Percentiles rank a stretch among this genome's conserved stretches.
Evolutionary conservation across 768 basidiomycete genomes (phyloP).

Genomic region (Wakefieldia striispora): DNA sequence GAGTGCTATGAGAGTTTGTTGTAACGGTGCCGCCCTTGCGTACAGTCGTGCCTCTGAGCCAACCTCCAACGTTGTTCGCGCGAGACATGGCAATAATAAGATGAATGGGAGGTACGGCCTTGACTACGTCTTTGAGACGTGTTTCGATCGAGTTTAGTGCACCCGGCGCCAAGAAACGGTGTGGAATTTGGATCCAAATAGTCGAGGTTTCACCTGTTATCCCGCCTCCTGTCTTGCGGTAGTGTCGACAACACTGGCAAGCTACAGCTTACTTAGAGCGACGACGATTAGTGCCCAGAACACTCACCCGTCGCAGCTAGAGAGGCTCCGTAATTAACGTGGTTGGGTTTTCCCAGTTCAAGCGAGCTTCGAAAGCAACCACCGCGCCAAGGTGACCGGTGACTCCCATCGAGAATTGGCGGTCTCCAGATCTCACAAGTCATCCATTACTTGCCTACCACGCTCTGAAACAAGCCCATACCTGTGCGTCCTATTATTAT

Average conservation of each 20-base stretch:
- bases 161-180: too few relatives aligned
- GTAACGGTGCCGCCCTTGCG: slow-evolving; percentile 57
- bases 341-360: slow-evolving; percentile 12
- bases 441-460: neutral
- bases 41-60: slow-evolving; percentile 75
- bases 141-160: slow-evolving; percentile 7
- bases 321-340: slow-evolving; percentile 1
- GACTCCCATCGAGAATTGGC: neutral
- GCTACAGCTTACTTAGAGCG: neutral
- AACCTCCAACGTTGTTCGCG: slow-evolving; percentile 33
- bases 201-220: neutral
- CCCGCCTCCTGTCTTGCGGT: neutral
- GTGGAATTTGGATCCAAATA: neutral
- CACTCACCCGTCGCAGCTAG: slow-evolving; percentile 2
- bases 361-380: slow-evolving; percentile 12
- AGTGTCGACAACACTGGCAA: neutral
- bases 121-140: slow-evolving; percentile 3
- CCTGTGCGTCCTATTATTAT: slow-evolving; percentile 10
- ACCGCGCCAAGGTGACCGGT: neutral
- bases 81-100: slow-evolving; percentile 30
- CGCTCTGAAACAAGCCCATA: slow-evolving; percentile 12
- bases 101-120: neutral
- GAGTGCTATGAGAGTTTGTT: slow-evolving; percentile 44
- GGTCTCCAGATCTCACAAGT: slow-evolving; percentile 3
- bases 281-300: neutral